Conservation (phyloP, 2,329 filamentous ascomycete species). For the Coniosporium tulheliwenetii region DNA sequence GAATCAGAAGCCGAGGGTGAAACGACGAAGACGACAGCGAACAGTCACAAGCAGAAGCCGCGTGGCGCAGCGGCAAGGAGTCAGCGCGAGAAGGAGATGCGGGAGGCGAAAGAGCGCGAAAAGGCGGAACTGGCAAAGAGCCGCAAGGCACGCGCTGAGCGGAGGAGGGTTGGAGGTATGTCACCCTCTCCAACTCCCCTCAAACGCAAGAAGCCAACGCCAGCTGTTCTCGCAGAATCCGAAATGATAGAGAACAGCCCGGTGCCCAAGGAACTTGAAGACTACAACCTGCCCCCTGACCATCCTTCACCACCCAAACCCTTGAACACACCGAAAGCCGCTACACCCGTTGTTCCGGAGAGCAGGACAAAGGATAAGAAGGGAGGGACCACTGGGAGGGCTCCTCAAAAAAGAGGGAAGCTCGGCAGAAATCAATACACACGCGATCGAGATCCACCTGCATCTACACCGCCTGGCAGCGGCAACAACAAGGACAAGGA, state of each 20-base stretch:
- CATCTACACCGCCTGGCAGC: conserved; percentile 1
- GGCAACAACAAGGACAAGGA: conserved; percentile 11
- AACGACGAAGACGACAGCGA: conserved; percentile 1
- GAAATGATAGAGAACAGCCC: background rate
- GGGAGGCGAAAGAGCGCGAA: conserved; percentile 52
- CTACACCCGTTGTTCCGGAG: too few species aligned
- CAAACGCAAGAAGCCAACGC: conserved; percentile 16
- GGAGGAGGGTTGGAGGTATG: conserved; percentile 66
- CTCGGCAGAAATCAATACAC: conserved; percentile 70
- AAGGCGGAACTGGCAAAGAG: conserved; percentile 62
- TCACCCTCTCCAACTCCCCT: conserved; percentile 10
- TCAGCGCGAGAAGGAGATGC: conserved; percentile 47
- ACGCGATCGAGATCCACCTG: conserved; percentile 47
- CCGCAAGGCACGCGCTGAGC: conserved; percentile 67
- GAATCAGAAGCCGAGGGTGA: conserved; percentile 57
- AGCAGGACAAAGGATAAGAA: too few species aligned
- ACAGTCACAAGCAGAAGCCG: conserved; percentile 22
- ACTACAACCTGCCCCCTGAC: conserved; percentile 17
- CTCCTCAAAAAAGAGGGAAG: conserved; percentile 49
- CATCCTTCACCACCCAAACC: conserved; percentile 18
- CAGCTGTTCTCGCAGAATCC: too few species aligned
- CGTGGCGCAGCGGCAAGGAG: conserved; percentile 28
- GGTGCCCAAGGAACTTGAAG: conserved; percentile 24
- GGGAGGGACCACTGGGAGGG: conserved; percentile 25
- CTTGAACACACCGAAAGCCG: conserved; percentile 39